A percentile compares a stretch with the other conserved stretches of the same genome.
Conservation (phyloP, 2,329 filamentous ascomycete genomes). For the Fusarium veterinarium region DNA sequence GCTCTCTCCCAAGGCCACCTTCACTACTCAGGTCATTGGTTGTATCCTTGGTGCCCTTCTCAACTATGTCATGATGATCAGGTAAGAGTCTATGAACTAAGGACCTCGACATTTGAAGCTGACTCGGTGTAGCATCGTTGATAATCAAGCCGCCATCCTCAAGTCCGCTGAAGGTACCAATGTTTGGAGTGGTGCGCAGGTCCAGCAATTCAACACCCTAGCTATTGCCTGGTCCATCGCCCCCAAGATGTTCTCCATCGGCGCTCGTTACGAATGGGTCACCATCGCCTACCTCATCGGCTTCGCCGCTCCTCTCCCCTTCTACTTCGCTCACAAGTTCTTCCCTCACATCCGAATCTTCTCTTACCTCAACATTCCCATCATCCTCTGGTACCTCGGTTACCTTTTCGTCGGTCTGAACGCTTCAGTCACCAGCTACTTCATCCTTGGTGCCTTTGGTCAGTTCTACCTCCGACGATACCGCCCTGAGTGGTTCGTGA, state of each 20-base stretch:
- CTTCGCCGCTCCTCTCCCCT: conserved; percentile 49
- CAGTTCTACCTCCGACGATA: conserved; percentile 66
- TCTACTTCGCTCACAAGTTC: conserved; percentile 10
- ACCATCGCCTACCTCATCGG: conserved; percentile 49
- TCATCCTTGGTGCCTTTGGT: conserved; percentile 59
- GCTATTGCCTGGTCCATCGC: conserved; percentile 63
- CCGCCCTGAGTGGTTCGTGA: conserved; percentile 61
- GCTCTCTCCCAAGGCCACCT: conserved; percentile 21
- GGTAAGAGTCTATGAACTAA: not conserved
- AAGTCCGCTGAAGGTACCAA: conserved; percentile 58
- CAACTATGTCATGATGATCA: conserved; percentile 65
- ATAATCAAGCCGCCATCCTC: conserved; percentile 59
- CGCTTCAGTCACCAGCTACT: conserved; percentile 64
- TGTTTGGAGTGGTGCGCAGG: conserved; percentile 63
- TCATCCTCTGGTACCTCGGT: conserved; percentile 51
- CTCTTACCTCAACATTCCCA: conserved; percentile 60
- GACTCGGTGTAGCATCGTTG: conserved; percentile 57
- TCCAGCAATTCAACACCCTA: conserved; percentile 62
- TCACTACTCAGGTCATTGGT: conserved; percentile 63
- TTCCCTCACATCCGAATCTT: conserved; percentile 57
- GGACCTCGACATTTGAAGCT: conserved; percentile 1
- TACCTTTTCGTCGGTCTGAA: conserved; percentile 51
- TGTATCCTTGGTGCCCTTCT: conserved; percentile 64
- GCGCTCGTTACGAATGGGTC: conserved; percentile 17
- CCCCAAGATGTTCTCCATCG: conserved; percentile 44